Evolutionary conservation across 495 filamentous ascomycete genomes (phyloP).

Genomic region (Neurospora terricola): DNA sequence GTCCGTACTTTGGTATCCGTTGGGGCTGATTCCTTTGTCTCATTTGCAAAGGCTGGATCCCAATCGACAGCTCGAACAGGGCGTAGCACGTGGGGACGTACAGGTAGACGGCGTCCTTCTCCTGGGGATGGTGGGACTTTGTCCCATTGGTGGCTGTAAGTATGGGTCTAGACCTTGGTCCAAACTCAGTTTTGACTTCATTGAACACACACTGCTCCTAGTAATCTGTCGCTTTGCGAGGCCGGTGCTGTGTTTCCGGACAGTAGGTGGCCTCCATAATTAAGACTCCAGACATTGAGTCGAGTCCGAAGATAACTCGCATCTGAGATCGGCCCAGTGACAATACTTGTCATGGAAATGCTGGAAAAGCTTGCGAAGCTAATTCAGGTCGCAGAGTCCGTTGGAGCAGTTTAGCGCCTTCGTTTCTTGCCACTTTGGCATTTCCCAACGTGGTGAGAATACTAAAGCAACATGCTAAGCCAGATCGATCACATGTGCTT

Average conservation of each 20-base stretch:
- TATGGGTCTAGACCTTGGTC: not conserved
- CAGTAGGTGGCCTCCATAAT: no score
- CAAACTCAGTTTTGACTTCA: not conserved
- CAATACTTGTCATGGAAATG: not conserved
- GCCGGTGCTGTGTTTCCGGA: not conserved
- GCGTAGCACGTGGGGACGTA: not conserved
- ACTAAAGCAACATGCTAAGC: not conserved
- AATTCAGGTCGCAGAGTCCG: not conserved
- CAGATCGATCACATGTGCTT: not conserved
- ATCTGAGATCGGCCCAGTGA: not conserved
- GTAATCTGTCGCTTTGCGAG: not conserved
- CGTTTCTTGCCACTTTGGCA: not conserved
- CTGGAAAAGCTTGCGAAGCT: not conserved
- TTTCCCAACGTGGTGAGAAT: not conserved
- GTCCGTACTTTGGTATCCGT: not conserved
- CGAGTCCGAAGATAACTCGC: not conserved
- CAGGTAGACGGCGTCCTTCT: not conserved
- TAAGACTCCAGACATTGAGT: not conserved
- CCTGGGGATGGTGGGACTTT: not conserved
- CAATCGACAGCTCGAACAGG: not conserved
- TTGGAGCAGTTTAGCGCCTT: not conserved
- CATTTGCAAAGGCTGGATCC: not conserved
- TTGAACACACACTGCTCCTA: not conserved
- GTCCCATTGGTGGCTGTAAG: not conserved
- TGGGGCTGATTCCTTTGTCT: not conserved